Evolutionary conservation across 2,329 filamentous ascomycete genomes (phyloP), one percentile per base, ranked within the genome.

Genomic region (Diaporthe sp.): DNA sequence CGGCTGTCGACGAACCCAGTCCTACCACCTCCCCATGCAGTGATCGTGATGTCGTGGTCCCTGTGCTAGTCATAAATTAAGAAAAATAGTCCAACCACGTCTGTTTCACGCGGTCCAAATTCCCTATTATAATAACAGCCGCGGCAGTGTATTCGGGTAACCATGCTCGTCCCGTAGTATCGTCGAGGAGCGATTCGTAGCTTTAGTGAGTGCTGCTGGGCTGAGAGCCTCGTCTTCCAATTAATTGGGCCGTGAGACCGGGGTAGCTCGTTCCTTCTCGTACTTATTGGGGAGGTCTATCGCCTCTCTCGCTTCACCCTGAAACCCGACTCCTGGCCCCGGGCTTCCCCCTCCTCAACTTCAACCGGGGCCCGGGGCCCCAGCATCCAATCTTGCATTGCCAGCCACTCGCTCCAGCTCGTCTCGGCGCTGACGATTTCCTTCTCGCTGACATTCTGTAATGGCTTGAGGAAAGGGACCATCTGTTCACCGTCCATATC

Each of bases 351-450:
- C 34, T 37, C 67, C 61, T 73, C 75, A 20, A 79, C 80, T 65
- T 77, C 81, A 39, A 88, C 87, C 9, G 93, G 94, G 44, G 93
- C 93, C 77, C 94, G 87, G 1, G 94, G 94, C 2, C 96, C 96
- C n/a, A 98, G 87, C 95, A 98, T 98, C 96, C 96, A 98, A 84
- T 98, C 96, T 84, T 98, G 95, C 95, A 98, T 97, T 17, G 95
- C 95, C 44, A 98, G 86, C 96, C 96, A 98, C 81, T 96, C 93
- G 82, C 95, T 97, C 97, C 97, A 99, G 76, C 90, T 92, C 77
- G 90, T 90, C 85, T 98, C 96, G 0, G 96, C 96, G 20, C 87
- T 90, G 77, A 94, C 90, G 77, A 98, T 94, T 85, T 98, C 97
- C 31, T 91, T 90, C 81, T 96, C 92, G 10, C 91, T 90, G 0